These are phyloP conservation scores for Debaryomyces nepalensis DNA, from an alignment of 1,139 yeast genomes.

Conservation along the genomic window DNA sequence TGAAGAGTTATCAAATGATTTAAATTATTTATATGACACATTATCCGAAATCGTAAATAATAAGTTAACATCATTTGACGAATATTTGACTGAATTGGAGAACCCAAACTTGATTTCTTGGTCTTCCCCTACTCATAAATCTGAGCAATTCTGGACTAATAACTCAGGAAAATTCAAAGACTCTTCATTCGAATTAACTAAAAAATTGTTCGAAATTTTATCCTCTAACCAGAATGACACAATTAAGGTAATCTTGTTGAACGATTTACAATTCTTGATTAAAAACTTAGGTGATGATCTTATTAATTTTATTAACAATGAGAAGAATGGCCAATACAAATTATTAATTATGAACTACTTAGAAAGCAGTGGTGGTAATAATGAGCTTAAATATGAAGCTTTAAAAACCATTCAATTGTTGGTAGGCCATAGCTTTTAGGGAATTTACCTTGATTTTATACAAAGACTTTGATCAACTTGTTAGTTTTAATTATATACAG, in stretches of 20 bases:
- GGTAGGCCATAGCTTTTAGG: conserved; percentile 64
- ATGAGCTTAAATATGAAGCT: conserved; percentile 93
- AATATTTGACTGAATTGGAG: conserved; percentile 82
- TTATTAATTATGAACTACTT: conserved; percentile 82
- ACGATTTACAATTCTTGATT: conserved; percentile 51
- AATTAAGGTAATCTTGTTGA: conserved; percentile 54
- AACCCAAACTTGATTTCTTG: conserved; percentile 78
- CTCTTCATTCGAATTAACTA: conserved; percentile 72
- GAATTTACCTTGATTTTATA: neutral
- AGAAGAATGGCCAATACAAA: conserved; percentile 56
- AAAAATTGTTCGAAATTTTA: conserved; percentile 49
- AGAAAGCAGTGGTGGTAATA: conserved; percentile 68
- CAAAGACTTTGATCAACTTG: no score
- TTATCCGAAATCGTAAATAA: conserved; percentile 72
- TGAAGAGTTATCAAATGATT: conserved; percentile 82
- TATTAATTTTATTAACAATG: conserved; percentile 73
- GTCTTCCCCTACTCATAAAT: conserved; percentile 89
- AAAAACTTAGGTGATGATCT: conserved; percentile 62
- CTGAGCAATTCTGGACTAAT: conserved; percentile 87
- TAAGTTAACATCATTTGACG: conserved; percentile 89
- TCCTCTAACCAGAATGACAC: conserved; percentile 28
- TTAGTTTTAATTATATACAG: no score
- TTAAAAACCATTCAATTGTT: conserved; percentile 90
- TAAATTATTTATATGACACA: conserved; percentile 57
- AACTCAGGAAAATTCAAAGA: conserved; percentile 78